phyloP scores from a whole-genome alignment of 2,329 filamentous ascomycete species.

The Microsporum canis region DNA sequence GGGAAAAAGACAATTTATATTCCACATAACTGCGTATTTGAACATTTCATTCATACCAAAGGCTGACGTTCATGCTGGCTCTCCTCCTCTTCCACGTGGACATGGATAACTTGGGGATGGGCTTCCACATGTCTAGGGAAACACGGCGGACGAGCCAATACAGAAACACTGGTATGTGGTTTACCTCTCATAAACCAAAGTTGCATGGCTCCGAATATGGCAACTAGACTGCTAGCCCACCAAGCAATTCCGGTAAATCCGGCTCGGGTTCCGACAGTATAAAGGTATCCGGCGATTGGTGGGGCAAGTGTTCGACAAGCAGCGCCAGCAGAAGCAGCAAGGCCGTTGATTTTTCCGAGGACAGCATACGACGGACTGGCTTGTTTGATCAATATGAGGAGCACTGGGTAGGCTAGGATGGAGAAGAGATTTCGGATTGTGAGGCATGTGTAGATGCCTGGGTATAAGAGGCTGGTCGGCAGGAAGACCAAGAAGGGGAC shows the following conservation, averaged over 20 bases:
- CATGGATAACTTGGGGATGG: slow-evolving; percentile 7
- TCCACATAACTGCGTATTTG: too few relatives aligned
- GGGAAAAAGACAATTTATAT: not conserved
- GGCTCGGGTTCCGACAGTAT: slow-evolving; percentile 48
- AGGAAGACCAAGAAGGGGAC: slow-evolving; percentile 56
- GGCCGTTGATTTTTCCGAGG: slow-evolving; percentile 59
- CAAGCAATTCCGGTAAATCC: slow-evolving; percentile 52
- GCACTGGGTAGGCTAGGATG: slow-evolving; percentile 56
- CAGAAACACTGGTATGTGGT: slow-evolving; percentile 31
- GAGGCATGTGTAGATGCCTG: slow-evolving; percentile 55
- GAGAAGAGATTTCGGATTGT: slow-evolving; percentile 55
- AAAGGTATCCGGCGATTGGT: slow-evolving; percentile 56
- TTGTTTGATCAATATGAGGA: slow-evolving; percentile 62
- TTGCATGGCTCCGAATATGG: slow-evolving; percentile 45
- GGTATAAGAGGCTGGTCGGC: slow-evolving; percentile 42
- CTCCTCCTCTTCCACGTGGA: slow-evolving; percentile 8
- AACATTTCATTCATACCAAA: not conserved
- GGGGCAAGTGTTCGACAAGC: slow-evolving; percentile 59
- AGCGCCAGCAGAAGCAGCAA: slow-evolving; percentile 61
- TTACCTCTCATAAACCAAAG: slow-evolving; percentile 45
- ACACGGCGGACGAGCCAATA: slow-evolving; percentile 19
- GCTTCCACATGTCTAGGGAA: slow-evolving; percentile 7
- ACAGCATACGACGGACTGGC: slow-evolving; percentile 51
- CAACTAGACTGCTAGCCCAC: slow-evolving; percentile 49
- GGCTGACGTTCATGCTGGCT: not conserved